Evolutionary conservation across 169 alveolate genomes (phyloP).

Genomic region (Plasmodium ovale): DNA sequence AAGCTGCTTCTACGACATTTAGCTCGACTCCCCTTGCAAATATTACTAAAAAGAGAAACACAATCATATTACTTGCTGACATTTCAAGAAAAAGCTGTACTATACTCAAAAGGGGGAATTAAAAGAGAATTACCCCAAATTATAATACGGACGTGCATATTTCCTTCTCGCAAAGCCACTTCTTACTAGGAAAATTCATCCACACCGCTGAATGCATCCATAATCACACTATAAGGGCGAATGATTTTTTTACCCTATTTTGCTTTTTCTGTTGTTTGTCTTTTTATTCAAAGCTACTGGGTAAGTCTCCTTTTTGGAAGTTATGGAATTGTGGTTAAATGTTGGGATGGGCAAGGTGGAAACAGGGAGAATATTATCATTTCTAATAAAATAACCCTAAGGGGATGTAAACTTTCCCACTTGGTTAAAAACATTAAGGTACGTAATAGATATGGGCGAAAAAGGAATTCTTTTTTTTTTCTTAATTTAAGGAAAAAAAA

Average conservation of each 20-base stretch:
- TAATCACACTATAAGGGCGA: neutral
- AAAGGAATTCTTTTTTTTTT: slow-evolving; percentile 12
- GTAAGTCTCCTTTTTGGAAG: neutral
- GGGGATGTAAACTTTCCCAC: too few relatives aligned
- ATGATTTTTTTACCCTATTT: neutral
- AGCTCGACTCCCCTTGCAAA: too few relatives aligned
- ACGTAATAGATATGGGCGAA: neutral
- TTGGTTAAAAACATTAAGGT: too few relatives aligned
- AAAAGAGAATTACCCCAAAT: neutral
- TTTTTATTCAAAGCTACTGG: neutral
- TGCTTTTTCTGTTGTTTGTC: neutral
- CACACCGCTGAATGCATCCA: neutral
- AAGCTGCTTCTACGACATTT: too few relatives aligned
- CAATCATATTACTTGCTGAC: too few relatives aligned
- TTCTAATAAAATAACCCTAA: too few relatives aligned
- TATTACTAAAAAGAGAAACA: too few relatives aligned
- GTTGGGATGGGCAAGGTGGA: neutral
- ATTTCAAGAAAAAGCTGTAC: too few relatives aligned
- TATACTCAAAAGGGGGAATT: neutral
- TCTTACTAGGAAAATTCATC: too few relatives aligned
- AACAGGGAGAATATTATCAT: too few relatives aligned
- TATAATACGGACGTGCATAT: neutral
- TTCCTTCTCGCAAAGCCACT: too few relatives aligned
- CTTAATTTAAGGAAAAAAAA: slow-evolving; percentile 70
- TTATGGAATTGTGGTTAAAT: neutral